Evolutionary conservation across 192 early-diverging fungal genomes (phyloP), one percentile per base, ranked within the genome.

Genomic region (Allomyces macrogynus): DNA sequence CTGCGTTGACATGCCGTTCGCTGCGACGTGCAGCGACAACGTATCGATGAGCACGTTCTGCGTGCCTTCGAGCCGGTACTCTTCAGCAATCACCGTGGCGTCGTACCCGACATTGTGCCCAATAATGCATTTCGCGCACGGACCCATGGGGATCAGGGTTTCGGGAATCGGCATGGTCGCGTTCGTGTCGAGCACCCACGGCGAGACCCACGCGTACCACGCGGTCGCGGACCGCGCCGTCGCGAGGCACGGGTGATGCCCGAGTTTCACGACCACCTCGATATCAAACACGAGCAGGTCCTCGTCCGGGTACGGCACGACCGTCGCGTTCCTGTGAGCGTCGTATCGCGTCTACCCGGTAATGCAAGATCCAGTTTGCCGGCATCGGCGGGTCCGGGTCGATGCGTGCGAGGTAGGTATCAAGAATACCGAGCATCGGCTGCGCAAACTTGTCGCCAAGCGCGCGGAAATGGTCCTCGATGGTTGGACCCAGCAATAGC

Each of bases 51-150:
- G 96, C 22, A 75, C 76, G 22, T 80, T 75, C 11, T 72, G 68
- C 11, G 84, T 76, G 12, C 71, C 66, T n/a, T 80, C 73, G 4
- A 84, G 18, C 40, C 67, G 72, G 66, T 96, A 96, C 71, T 94
- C 95, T 63, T 95, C 93, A 62, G 79, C 74, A 24, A 96, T 79
- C 8, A 90, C 77, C 14, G 90, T 88, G 7, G 93, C 82, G 72
- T 98, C 95, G 67, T 85, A 98, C 4, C 89, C 86, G 9, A 96
- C 86, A 64, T 94, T 89, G 74, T 98, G 95, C 0, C 95, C 95
- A 23, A 98, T 78, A 10, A 92, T 68, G 2, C 92, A 61, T 0
- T 42, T 61, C 8, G 69, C 63, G 4, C 70, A 70, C 10, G 66
- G 49, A 22, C 82, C 85, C 22, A 92, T 68, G 12, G 87, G 85